Evolutionary conservation across 2,329 filamentous ascomycete genomes (phyloP), one percentile per base, ranked within the genome.

Genomic region (Periconia sp.): DNA sequence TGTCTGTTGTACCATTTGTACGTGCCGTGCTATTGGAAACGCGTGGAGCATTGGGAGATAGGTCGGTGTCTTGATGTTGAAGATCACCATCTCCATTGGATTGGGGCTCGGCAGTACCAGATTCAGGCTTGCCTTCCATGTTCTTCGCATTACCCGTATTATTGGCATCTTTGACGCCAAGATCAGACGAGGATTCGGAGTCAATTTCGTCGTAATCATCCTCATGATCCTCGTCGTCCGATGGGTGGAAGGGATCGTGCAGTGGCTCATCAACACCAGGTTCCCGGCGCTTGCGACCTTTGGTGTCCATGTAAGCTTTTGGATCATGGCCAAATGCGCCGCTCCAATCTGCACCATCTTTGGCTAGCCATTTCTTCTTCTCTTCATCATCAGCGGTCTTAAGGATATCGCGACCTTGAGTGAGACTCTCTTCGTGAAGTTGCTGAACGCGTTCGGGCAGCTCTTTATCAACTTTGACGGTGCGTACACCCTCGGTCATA

Each of bases 281-380:
- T 61, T 85, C 82, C n/a, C 82, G 77, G 52, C 78, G 75, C 74
- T 84, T 84, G 50, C 77, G 74, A 37, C 79, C 79, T 10, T 76
- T 68, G 9, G 76, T 72, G 60, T 86, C 81, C 59, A 84, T 77
- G 63, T 83, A 84, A 1, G 79, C 77, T 9, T 80, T 80, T 0
- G 91, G 91, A 58, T 95, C 89, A 54, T 90, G 75, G 0, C 91
- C 91, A 70, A 96, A 96, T 0, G 91, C 90, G 3, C 89, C 90
- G 37, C 84, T 89, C 92, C 92, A 96, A 73, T 96, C 91, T 2
- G 86, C 87, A 2, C 91, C 92, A 55, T 90, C 85, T 70, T 87
- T 90, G 45, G 85, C 80, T 9, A 96, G 79, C 91, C 92, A 96
- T 62, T 84, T 87, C 58, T 84, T 75, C 75, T 88, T 90, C 57